Conservation (phyloP, 768 basidiomycete species). For the Trametes villosa region DNA sequence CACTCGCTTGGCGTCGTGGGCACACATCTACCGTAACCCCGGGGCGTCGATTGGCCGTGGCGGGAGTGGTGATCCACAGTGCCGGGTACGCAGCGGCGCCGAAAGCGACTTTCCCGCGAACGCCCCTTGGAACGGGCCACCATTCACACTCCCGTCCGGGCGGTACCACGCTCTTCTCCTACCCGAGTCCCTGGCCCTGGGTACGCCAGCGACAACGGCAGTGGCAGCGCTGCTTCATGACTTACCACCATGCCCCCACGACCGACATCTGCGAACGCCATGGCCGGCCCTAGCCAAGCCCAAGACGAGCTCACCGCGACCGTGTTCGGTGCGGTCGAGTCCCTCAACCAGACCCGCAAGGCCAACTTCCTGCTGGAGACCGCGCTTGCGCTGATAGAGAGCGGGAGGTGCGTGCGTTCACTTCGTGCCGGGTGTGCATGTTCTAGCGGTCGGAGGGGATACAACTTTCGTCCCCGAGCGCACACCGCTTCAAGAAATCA, state of each 20-base stretch:
- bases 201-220: slow-evolving; percentile 15
- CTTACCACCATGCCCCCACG: slow-evolving; percentile 21
- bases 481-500: too few relatives aligned
- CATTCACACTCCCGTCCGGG: slow-evolving; percentile 11
- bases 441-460: neutral
- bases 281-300: slow-evolving; percentile 15
- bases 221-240: slow-evolving; percentile 2
- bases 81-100: neutral
- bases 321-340: slow-evolving; percentile 38
- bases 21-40: neutral
- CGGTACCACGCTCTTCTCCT: slow-evolving; percentile 16
- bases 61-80: neutral
- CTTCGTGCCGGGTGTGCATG: neutral
- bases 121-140: slow-evolving; percentile 6
- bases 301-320: slow-evolving; percentile 42
- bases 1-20: neutral
- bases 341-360: slow-evolving; percentile 35
- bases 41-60: neutral
- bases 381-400: slow-evolving; percentile 38
- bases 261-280: slow-evolving; percentile 13
- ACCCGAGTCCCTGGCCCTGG: slow-evolving; percentile 20
- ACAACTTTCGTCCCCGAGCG: too few relatives aligned
- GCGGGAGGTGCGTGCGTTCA: slow-evolving; percentile 37
- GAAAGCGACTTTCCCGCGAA: slow-evolving; percentile 20
- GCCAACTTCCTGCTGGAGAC: slow-evolving; percentile 42